Conservation (phyloP, 257 asterid species). For the Solanum chaucha region DNA sequence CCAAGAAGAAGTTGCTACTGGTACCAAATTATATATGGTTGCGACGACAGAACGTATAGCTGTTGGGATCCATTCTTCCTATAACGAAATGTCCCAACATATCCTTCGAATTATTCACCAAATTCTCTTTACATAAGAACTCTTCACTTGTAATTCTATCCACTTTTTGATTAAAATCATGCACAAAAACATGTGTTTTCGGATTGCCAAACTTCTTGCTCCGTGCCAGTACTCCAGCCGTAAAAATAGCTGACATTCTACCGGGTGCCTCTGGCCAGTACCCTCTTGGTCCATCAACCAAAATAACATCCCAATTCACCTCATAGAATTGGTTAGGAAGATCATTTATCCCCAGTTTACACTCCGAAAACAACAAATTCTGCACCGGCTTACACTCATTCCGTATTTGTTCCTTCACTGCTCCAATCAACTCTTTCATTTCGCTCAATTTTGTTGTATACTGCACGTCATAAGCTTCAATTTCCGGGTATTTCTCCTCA, state of each 20-base stretch:
- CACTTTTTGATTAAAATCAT: conserved; percentile 50
- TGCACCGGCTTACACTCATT: conserved; percentile 89
- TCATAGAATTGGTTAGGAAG: conserved; percentile 84
- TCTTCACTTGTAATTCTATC: conserved; percentile 61
- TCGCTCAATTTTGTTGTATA: conserved; percentile 40
- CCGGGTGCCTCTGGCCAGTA: conserved; percentile 93
- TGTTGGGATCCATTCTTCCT: conserved; percentile 35
- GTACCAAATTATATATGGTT: conserved; percentile 12
- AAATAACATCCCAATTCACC: conserved; percentile 72
- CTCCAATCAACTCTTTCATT: conserved; percentile 33
- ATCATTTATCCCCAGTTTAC: conserved; percentile 69
- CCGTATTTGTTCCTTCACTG: conserved; percentile 32
- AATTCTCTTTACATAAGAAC: conserved; percentile 61
- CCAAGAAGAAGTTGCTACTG: not conserved
- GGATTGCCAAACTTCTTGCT: conserved; percentile 52
- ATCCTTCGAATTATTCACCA: conserved; percentile 54
- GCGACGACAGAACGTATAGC: conserved; percentile 51
- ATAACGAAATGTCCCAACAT: conserved; percentile 60
- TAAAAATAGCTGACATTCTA: conserved; percentile 75
- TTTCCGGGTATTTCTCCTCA: conserved; percentile 42
- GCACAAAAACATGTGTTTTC: conserved; percentile 72
- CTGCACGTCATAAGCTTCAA: conserved; percentile 51
- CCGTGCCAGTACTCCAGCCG: conserved; percentile 76
- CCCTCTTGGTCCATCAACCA: conserved; percentile 84
- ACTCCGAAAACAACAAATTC: conserved; percentile 72